phyloP scores from a whole-genome alignment of 176 grass and related monocot genomes.

The Ananas comosus region DNA sequence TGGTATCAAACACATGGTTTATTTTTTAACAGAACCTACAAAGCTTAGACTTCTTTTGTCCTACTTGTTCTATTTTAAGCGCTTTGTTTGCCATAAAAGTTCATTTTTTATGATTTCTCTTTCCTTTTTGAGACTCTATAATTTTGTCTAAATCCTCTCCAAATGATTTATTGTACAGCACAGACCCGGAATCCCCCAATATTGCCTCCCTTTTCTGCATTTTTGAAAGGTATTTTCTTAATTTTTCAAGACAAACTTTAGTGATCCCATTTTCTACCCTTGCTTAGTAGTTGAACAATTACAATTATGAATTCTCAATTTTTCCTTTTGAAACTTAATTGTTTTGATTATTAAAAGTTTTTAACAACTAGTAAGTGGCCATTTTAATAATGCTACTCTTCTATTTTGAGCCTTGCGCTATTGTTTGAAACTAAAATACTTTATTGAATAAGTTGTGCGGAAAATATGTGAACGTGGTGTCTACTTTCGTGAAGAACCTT shows the following conservation, averaged over 20 bases:
- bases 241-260: background rate
- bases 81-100: constrained; percentile 9
- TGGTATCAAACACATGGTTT: constrained; percentile 4
- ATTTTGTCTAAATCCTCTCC: constrained; percentile 15
- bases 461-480: no score
- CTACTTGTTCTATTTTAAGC: background rate
- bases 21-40: background rate
- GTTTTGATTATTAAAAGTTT: no score
- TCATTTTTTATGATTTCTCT: constrained; percentile 3
- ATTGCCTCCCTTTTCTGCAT: constrained; percentile 59
- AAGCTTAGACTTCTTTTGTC: no score
- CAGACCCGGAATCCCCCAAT: constrained; percentile 79
- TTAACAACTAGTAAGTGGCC: no score
- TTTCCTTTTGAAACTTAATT: no score
- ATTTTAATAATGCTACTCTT: no score
- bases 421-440: constrained; percentile 4
- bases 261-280: constrained; percentile 8
- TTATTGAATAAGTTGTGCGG: background rate
- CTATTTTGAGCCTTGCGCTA: background rate
- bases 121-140: constrained; percentile 1
- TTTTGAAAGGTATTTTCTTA: constrained; percentile 54
- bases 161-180: constrained; percentile 29
- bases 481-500: no score
- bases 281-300: background rate
- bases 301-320: no score